Evolutionary conservation across 2,329 filamentous ascomycete species (phyloP).

Genomic region (Epichloe glyceriae): DNA sequence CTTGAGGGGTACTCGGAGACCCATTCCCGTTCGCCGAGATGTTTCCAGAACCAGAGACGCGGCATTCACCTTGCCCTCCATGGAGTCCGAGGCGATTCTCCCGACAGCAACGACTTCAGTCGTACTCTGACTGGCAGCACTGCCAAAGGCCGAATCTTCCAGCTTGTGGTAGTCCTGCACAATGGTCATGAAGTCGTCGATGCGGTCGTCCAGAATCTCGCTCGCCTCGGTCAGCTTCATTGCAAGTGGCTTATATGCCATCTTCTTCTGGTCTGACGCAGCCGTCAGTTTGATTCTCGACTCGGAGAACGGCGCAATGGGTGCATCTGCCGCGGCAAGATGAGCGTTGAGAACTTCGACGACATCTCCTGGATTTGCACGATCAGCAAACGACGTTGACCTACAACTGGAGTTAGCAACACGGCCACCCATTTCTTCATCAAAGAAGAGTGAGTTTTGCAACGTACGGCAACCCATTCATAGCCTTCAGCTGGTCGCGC

Average conservation of each 20-base stretch:
- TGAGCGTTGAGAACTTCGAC: constrained; percentile 74
- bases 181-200: constrained; percentile 73
- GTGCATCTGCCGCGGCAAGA: constrained; percentile 52
- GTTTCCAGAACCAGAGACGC: constrained; percentile 82
- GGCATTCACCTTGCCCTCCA: constrained; percentile 75
- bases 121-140: constrained; percentile 72
- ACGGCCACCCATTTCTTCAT: not conserved
- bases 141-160: constrained; percentile 73
- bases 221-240: constrained; percentile 92
- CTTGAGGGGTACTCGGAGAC: constrained; percentile 67
- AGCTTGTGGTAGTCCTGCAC: constrained; percentile 63
- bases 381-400: constrained; percentile 49
- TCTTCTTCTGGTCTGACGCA: constrained; percentile 79
- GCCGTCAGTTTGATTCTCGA: constrained; percentile 73
- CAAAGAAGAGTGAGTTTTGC: not conserved
- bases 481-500: constrained; percentile 19
- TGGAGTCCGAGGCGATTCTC: constrained; percentile 75
- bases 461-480: constrained; percentile 19
- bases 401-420: constrained; percentile 7
- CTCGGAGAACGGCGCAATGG: constrained; percentile 59
- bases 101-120: constrained; percentile 82
- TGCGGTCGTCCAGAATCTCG: constrained; percentile 86
- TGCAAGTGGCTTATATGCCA: constrained; percentile 80
- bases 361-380: constrained; percentile 67
- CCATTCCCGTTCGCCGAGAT: constrained; percentile 70